Percentiles rank a stretch among this genome's conserved stretches.
Evolutionary conservation across 768 basidiomycete species (phyloP).

Genomic region (Leccinellum albellum): DNA sequence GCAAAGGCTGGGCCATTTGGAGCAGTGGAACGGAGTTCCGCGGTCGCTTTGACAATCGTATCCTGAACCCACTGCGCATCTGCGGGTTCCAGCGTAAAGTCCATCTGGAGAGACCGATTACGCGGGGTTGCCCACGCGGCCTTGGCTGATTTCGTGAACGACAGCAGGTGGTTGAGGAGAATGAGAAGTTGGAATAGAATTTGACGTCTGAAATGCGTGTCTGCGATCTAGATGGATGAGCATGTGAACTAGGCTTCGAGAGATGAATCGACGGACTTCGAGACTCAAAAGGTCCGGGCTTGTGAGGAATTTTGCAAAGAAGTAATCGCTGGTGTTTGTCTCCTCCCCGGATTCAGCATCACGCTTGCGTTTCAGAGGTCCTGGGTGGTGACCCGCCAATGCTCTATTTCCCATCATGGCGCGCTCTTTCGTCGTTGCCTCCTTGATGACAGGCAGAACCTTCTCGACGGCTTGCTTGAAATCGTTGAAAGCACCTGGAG

Average conservation of each 20-base stretch:
- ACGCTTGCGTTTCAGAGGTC: constrained; percentile 59
- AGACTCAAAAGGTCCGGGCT: constrained; percentile 83
- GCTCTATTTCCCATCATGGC: constrained; percentile 79
- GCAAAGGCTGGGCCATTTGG: constrained; percentile 76
- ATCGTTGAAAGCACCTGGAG: constrained; percentile 49
- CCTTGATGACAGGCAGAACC: constrained; percentile 75
- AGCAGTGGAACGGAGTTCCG: constrained; percentile 66
- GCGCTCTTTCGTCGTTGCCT: constrained; percentile 84
- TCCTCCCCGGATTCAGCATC: constrained; percentile 55
- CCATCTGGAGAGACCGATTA: constrained; percentile 80
- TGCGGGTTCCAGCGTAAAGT: constrained; percentile 65
- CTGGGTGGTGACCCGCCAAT: constrained; percentile 32
- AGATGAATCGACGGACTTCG: constrained; percentile 52
- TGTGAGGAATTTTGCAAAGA: constrained; percentile 92
- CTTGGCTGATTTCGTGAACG: constrained; percentile 69
- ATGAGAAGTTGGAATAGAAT: constrained; percentile 83
- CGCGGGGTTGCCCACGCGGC: constrained; percentile 54
- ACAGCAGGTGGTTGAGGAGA: constrained; percentile 69
- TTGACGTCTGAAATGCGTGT: constrained; percentile 90
- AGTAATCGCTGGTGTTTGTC: constrained; percentile 62
- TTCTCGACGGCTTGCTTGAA: constrained; percentile 71
- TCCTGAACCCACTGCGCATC: constrained; percentile 80
- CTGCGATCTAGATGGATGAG: constrained; percentile 60
- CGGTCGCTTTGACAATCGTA: constrained; percentile 49
- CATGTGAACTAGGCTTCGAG: constrained; percentile 7